Conservation (phyloP, 78 protist genomes). For the Emiliania huxleyi region DNA sequence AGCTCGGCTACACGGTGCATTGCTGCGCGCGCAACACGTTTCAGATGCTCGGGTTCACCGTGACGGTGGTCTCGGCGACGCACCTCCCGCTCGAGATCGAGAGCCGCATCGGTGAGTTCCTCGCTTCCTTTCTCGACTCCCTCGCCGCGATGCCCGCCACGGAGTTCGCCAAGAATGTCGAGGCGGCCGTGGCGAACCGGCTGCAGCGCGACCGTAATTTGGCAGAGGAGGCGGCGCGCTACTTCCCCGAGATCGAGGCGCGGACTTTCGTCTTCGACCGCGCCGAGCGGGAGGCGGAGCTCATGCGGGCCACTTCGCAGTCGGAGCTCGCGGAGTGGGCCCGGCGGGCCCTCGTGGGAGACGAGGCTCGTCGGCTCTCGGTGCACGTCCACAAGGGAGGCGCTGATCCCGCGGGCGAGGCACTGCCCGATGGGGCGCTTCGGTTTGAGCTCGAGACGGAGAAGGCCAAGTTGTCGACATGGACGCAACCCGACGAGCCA, state of each 20-base stretch:
- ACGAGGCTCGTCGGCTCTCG: not conserved
- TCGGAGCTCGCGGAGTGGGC: not conserved
- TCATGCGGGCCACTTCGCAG: not conserved
- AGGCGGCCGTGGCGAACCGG: not conserved
- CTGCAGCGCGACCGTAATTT: not conserved
- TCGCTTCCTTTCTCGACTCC: not conserved
- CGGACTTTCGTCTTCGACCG: not conserved
- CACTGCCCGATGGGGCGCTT: too few species aligned
- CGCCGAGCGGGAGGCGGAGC: not conserved
- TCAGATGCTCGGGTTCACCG: not conserved
- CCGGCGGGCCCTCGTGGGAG: not conserved
- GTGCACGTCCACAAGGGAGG: not conserved
- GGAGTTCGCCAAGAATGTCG: not conserved
- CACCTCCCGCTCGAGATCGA: not conserved
- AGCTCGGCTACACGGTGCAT: constrained; percentile 20
- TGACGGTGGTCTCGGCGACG: not conserved
- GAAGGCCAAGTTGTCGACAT: too few species aligned
- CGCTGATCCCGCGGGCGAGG: too few species aligned
- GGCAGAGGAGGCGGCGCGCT: not conserved
- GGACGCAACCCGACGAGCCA: too few species aligned
- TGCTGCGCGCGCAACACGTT: not conserved
- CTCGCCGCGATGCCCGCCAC: not conserved
- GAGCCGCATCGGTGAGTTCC: not conserved
- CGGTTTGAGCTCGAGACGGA: too few species aligned
- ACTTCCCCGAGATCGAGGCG: not conserved